Base-by-base conservation (phyloP, 306 rosid species). In the Biancaea sappan region DNA sequence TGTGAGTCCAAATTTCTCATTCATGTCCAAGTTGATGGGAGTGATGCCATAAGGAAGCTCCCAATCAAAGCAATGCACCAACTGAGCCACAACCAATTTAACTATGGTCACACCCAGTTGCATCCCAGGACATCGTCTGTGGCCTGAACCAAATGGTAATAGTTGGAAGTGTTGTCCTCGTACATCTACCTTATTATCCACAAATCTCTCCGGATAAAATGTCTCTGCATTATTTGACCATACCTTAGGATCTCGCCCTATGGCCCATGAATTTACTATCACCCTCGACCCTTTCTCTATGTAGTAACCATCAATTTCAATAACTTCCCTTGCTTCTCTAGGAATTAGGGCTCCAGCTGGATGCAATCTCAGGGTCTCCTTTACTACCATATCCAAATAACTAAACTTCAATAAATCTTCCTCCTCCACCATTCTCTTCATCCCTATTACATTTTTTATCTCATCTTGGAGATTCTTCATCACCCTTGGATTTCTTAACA, bases 11-110 rank as follows among this genome's bases (percentile, higher is more conserved):
- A 69, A 63, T 48, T 21, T 46, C 61, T 80, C 80, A 7, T 14
- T 43, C 71, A 65, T 65, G 25, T 73, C 81, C 25, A 76, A 72
- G 2, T 75, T 73, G 6, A 24, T 12, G 14, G 60, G 71, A 5
- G 0, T 16, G 0, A 38, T 28, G 8, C 59, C 77, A 15, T 5
- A 0, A 3, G 70, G 77, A n/a, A 82, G 82, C 56, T 77, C 57
- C 79, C 79, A 82, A 19, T 66, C 51, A 60, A 82, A 77, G 70
- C 43, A 77, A 2, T 75, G 84, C 31, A 69, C 67, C 14, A 80
- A 58, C 0, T 81, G 81, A 0, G 84, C 78, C 21, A 81, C 24
- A 1, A 63, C 5, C 8, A 53, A 13, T 38, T 31, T 34, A 4
- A 63, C 35, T 9, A 56, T 13, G 3, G 14, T 43, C 0, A 81